Base-by-base conservation (phyloP, 73 alveolate species). In the Breviolum minutum region DNA sequence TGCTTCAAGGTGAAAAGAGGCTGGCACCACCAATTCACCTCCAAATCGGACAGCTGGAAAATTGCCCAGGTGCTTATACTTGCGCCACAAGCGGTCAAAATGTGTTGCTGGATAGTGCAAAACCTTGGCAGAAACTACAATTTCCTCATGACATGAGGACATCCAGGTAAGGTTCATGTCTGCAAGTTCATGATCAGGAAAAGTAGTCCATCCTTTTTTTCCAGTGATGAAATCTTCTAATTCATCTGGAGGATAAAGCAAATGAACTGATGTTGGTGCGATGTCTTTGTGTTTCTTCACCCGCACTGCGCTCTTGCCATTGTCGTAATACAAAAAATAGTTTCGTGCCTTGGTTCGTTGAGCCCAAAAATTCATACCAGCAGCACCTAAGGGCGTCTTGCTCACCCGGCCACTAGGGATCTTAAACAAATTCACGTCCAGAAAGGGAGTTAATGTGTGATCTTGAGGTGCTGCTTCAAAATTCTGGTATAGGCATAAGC, bases 291-390 rank as follows among this genome's bases (percentile, higher is more conserved):
- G 48, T 22, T 62, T n/a, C 32, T 54, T 24, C 27, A 83, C 26
- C 92, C 60, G 9, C 48, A 92, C 98, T 5, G 98, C 98, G n/a
- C 98, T 92, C 27, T 92, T 92, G 48, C 98, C 98, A 27, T 92
- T 92, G 98, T 92, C 98, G 80, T 92, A 92, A 80, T 92, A 92
- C 64, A 92, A 84, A 32, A 92, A 92, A 68, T 92, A 74, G 90
- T 73, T 92, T 30, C 40, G 48, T 6, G 98, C 98, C 80, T 92
- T 92, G 69, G 98, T 92, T 5, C 98, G 90, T 64, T 74, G 98
- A 19, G 98, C 98, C 98, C 98, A 92, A 30, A 92, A 92, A 48
- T 92, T 76, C 98, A 92, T 76, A 63, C 98, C 98, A 92, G 98
- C 98, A 22, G 87, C 87, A 14, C 98, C 98, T 63, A 80, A 26